A percentile compares a stretch with the other conserved stretches of the same genome.
These are phyloP conservation scores for Hypericum androsaemum DNA, from an alignment of 345 rosid species.

Conservation along the genomic window DNA sequence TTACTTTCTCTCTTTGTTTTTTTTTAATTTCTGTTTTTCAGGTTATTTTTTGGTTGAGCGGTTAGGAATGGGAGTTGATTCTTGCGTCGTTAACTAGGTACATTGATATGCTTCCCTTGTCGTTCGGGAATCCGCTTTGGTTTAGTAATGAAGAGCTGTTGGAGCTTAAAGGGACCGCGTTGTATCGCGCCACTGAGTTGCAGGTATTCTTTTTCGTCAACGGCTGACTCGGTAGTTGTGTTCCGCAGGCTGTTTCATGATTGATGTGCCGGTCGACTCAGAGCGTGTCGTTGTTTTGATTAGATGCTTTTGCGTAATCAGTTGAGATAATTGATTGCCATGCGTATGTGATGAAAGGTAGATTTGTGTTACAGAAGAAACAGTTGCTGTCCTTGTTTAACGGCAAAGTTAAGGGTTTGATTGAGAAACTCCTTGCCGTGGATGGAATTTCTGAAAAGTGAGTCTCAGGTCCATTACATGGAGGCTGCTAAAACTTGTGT, in stretches of 20 bases:
- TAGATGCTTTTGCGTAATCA: background rate
- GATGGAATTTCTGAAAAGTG: conserved; percentile 63
- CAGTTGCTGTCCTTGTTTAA: conserved; percentile 45
- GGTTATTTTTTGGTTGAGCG: background rate
- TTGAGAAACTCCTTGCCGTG: conserved; percentile 62
- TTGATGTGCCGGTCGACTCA: too few relatives aligned
- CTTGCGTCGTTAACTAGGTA: conserved; percentile 65
- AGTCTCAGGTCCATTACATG: background rate
- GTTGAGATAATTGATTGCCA: conserved; percentile 6
- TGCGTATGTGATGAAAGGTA: conserved; percentile 13
- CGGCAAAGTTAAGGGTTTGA: conserved; percentile 59
- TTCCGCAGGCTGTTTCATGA: too few relatives aligned
- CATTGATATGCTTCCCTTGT: conserved; percentile 80
- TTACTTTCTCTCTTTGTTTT: background rate
- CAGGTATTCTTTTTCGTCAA: conserved; percentile 36
- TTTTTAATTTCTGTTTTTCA: background rate
- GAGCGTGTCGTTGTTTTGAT: too few relatives aligned
- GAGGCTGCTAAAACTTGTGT: background rate
- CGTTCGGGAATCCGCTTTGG: conserved; percentile 82
- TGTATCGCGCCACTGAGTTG: conserved; percentile 63
- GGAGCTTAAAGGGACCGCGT: conserved; percentile 69
- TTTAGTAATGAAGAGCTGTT: conserved; percentile 64
- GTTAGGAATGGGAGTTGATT: conserved; percentile 10
- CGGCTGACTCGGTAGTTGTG: background rate
- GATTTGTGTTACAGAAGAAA: conserved; percentile 51